These are phyloP conservation scores for Pythium phragmiticola DNA, from an alignment of 352 stramenopile genomes.

Conservation along the genomic window DNA sequence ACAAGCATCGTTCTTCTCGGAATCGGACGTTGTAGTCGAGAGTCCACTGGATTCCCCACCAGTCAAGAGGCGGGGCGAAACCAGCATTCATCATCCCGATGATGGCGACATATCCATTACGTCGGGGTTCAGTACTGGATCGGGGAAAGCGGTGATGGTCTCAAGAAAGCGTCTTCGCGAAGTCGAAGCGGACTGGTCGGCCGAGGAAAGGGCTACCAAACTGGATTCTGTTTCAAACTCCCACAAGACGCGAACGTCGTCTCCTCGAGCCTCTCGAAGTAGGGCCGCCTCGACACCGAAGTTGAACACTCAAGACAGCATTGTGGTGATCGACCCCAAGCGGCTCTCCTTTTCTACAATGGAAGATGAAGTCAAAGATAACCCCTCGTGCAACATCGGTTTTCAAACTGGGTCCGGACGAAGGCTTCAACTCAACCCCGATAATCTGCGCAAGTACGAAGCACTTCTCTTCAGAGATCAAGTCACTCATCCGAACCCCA, in stretches of 20 bases:
- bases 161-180: conserved; percentile 5
- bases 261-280: not conserved
- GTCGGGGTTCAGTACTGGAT: conserved; percentile 12
- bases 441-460: conserved; percentile 8
- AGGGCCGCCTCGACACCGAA: no score
- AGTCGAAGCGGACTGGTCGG: not conserved
- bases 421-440: not conserved
- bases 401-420: conserved; percentile 8
- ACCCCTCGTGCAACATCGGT: not conserved
- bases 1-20: not conserved
- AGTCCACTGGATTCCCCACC: conserved; percentile 2
- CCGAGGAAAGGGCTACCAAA: not conserved
- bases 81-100: not conserved
- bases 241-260: not conserved
- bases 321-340: conserved; percentile 1
- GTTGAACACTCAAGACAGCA: not conserved
- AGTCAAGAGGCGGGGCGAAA: not conserved
- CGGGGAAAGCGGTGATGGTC: conserved; percentile 1
- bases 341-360: conserved; percentile 10
- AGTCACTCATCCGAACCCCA: not conserved
- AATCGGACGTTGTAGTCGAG: conserved; percentile 7
- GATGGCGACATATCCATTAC: not conserved
- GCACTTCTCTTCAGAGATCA: conserved; percentile 7
- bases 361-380: not conserved
- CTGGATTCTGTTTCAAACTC: not conserved